Base-by-base conservation (phyloP, 2,329 filamentous ascomycete genomes). In the Plenodomus lindquistii region DNA sequence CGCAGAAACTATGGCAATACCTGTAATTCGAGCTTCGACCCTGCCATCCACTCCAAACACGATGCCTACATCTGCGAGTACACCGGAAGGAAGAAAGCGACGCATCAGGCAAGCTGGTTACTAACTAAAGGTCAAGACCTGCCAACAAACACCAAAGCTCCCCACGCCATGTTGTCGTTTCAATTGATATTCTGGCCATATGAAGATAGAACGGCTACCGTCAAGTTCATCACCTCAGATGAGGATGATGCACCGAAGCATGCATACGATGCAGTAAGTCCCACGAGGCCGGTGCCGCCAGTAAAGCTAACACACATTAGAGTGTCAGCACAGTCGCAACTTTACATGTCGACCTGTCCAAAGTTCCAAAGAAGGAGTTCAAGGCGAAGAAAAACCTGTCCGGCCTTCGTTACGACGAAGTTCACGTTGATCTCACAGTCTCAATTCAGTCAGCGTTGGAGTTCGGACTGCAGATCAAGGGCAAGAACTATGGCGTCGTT, bases 1-100 rank as follows among this genome's bases (percentile, higher is more conserved):
- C 60, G 65, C 3, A 39, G 62, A 1, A 17, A 58, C 17, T 69
- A 67, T 20, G 65, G 65, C 1, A 62, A 52, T 0, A 0, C 0
- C 1, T 59, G 7, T 22, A 10, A 0, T 1, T 0, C 0, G 1
- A 0, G 0, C 2, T 65, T 63, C 51, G 6, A 19, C 1, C 0
- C 2, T 0, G 6, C 9, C 0, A 29, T 47, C 2, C 63, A 67
- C 18, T 8, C 2, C 1, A 49, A 58, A 7, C 0, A 0, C 1
- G 62, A 69, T 2, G 11, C 43, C 0, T 60, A 9, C 27, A 47
- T 57, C 4, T 18, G 16, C 16, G 0, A 5, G 1, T 55, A 24
- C 19, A 17, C 20, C 0, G 55, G 55, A 1, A 5, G 3, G 0
- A 57, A 59, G 48, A 1, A 3, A 0, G 60, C 58, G 0, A 0